Evolutionary conservation across 2,329 filamentous ascomycete species (phyloP), one percentile per base, ranked within the genome.

Genomic region (Xylariomycetidae sp.): DNA sequence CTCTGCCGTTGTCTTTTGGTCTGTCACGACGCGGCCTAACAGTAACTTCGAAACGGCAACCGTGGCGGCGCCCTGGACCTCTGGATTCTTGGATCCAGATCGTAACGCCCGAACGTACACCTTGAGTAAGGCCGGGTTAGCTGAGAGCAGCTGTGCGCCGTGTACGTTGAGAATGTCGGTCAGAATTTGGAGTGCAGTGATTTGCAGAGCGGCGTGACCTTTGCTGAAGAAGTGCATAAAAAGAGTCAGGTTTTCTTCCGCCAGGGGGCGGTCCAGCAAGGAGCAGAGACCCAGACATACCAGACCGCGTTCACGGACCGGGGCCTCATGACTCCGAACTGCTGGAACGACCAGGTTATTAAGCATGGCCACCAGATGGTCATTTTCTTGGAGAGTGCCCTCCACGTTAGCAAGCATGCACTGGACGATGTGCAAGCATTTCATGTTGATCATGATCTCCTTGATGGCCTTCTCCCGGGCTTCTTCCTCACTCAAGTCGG

Each of bases 211-310:
- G 8, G 92, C 81, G 53, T 96, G 88, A 2, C 92, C 92, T 65
- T 94, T 95, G 61, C 70, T 85, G 64, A 94, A 96, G 67, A 94
- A 96, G 58, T 95, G 89, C 59, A 96, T 85, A 62, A 98, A 98
- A 3, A 98, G 74, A 0, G 80, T 83, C 44, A 97, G 69, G 57
- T 98, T 97, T 58, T 94, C 88, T 54, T 90, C 83, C 0, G 92
- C 92, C 15, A 97, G 77, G 7, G 88, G 87, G 63, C 88, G 87
- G 56, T 95, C 89, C 6, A 98, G 78, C 18, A 98, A 72, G 47
- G 89, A 89, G 58, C 88, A 96, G 8, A 98, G 71, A 4, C 92
- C 92, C 8, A 98, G 67, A 51, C 90, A 97, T 14, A 94, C 72
- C 10, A 98, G 69, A 13, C 92, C 92, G 36, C 88, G 78, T 62